Base-by-base conservation (phyloP, 139 green algal species). In the Nannochloris sp. region DNA sequence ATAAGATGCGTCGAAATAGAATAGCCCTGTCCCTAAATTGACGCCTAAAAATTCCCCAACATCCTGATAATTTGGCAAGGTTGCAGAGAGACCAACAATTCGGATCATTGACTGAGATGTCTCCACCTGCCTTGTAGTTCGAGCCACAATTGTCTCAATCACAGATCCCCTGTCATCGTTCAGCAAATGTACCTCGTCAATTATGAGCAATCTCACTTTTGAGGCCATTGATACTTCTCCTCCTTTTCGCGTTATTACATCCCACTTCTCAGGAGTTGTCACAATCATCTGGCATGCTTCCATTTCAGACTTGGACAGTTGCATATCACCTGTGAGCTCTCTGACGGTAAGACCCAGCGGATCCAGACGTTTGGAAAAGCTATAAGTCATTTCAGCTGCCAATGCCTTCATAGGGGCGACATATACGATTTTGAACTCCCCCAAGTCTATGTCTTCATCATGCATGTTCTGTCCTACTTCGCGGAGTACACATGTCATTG, bases 211-310 rank as follows among this genome's bases (percentile, higher is more conserved):
- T 31, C 75, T 74, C 17, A 98, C 91, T 3, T 87, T 61, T 4
- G 79, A 72, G 11, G 85, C 78, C 46, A 94, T 74, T 3, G 65
- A 40, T 62, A 89, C 83, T 60, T 93, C 79, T 26, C 83, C 80
- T 53, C 88, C 84, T 79, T 98, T 98, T 51, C 93, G 82, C 6
- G 93, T 98, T 65, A 98, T 96, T n/a, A 98, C 93, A 67, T 98
- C 93, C 93, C 93, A 98, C 76, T 98, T 98, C 82, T 98, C 93
- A 4, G 93, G 93, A 3, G 93, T 98, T 14, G 93, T 98, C 31
- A 98, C 90, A 56, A 98, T 97, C 90, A 98, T 96, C 77, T 97
- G 88, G 14, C 92, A 98, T 63, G 93, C 89, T 55, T 81, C 74
- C 56, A 98, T 65, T 85, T 98, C 93, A 13, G 73, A 76, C 82